Conservation (phyloP, 768 basidiomycete species). For the Xerocomellus amylosporus region DNA sequence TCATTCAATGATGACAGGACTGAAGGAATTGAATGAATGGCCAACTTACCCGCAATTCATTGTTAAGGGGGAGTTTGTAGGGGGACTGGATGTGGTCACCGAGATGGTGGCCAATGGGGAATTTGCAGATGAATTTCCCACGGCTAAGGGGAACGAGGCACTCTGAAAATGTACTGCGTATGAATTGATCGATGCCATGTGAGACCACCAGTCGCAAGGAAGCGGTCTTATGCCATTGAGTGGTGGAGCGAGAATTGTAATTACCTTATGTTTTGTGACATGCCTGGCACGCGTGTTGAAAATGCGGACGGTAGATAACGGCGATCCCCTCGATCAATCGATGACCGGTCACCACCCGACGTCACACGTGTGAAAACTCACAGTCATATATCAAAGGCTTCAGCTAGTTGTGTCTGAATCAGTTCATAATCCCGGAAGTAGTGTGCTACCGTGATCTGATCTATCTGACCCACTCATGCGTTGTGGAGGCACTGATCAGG, state of each 20-base stretch:
- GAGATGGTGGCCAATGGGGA: conserved; percentile 87
- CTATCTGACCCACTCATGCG: not conserved
- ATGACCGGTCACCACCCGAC: not conserved
- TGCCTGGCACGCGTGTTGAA: conserved; percentile 9
- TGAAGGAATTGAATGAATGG: conserved; percentile 82
- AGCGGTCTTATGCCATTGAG: not conserved
- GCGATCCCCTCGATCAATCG: not conserved
- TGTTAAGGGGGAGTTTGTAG: conserved; percentile 86
- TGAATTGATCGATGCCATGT: not conserved
- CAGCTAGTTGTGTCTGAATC: not conserved
- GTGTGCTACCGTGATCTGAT: not conserved
- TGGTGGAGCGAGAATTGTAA: conserved; percentile 1
- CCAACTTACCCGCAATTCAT: conserved; percentile 88
- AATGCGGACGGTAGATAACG: not conserved
- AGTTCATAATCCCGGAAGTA: not conserved
- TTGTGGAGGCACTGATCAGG: not conserved
- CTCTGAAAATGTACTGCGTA: not conserved
- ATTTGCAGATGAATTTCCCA: conserved; percentile 47
- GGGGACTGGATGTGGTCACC: conserved; percentile 89
- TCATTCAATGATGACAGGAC: conserved; percentile 41
- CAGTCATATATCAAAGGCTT: not conserved
- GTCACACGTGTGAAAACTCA: not conserved
- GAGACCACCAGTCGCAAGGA: not conserved
- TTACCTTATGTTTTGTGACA: conserved; percentile 4
- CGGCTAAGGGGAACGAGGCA: not conserved